phyloP scores from a whole-genome alignment of 2,329 filamentous ascomycete species.

The Neophaeococcomyces aloes region DNA sequence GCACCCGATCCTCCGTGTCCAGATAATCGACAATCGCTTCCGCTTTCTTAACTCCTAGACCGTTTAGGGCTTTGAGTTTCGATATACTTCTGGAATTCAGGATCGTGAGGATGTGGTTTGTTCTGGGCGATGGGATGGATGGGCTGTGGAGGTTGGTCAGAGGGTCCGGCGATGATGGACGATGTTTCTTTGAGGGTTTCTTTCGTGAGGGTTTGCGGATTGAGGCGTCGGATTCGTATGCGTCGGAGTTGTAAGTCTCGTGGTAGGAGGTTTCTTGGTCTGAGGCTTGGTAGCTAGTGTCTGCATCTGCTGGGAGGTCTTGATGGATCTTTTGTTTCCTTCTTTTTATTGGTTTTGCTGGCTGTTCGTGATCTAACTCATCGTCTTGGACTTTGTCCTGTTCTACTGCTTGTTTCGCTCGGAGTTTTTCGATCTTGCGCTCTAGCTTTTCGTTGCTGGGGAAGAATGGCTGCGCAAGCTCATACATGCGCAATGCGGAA shows the following conservation, averaged over 20 bases:
- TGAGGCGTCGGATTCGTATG: slow-evolving; percentile 27
- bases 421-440: slow-evolving; percentile 44
- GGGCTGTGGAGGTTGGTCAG: slow-evolving; percentile 2
- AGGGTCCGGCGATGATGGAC: slow-evolving; percentile 18
- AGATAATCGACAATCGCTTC: slow-evolving; percentile 39
- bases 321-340: slow-evolving; percentile 11
- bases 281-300: slow-evolving; percentile 21
- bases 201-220: slow-evolving; percentile 20
- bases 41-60: slow-evolving; percentile 38
- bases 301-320: background rate
- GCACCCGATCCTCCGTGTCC: slow-evolving; percentile 30
- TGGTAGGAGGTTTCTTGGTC: slow-evolving; percentile 24
- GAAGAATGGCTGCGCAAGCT: slow-evolving; percentile 73
- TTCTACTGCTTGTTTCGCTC: slow-evolving; percentile 35
- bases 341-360: background rate
- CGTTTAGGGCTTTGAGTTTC: slow-evolving; percentile 38
- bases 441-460: slow-evolving; percentile 70
- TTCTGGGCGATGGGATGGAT: slow-evolving; percentile 36
- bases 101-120: slow-evolving; percentile 33
- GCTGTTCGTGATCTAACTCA: background rate
- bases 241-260: slow-evolving; percentile 24
- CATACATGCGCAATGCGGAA: slow-evolving; percentile 74
- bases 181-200: slow-evolving; percentile 24
- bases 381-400: background rate
- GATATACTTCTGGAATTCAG: slow-evolving; percentile 37